Percentiles rank a stretch among this genome's conserved stretches.
Conservation (phyloP, 2,329 filamentous ascomycete species). For the Massarina eburnea region DNA sequence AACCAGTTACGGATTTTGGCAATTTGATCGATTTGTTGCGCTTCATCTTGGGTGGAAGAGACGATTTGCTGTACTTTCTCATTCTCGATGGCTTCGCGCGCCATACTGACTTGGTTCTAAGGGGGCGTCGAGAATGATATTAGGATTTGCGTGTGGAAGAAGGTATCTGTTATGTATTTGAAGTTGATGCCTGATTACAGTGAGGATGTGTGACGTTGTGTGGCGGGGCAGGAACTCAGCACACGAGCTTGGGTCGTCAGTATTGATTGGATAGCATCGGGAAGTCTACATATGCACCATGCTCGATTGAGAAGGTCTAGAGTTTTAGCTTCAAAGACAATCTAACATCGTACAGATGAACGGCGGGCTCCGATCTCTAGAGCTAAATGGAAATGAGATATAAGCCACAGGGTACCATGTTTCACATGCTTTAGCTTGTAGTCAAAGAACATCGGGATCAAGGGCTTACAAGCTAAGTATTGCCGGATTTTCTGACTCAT, state of each 20-base stretch:
- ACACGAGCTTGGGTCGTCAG: not conserved
- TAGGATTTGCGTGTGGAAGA: not conserved
- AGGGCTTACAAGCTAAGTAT: too few species aligned
- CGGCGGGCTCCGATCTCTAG: too few species aligned
- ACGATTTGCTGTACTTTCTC: conserved; percentile 20
- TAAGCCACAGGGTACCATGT: too few species aligned
- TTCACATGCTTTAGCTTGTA: too few species aligned
- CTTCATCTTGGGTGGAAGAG: conserved; percentile 14
- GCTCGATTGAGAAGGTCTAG: not conserved
- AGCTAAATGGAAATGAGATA: too few species aligned
- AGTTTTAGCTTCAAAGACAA: not conserved
- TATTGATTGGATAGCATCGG: not conserved
- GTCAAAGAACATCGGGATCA: too few species aligned
- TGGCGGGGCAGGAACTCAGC: not conserved
- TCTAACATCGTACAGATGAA: too few species aligned
- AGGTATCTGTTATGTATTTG: too few species aligned
- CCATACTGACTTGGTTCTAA: not conserved
- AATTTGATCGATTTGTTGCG: conserved; percentile 32
- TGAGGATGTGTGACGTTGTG: not conserved
- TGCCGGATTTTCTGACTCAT: too few species aligned
- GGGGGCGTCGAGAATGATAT: not conserved
- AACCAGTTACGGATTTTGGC: conserved; percentile 34
- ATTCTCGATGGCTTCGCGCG: not conserved
- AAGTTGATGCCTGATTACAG: not conserved
- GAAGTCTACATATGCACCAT: not conserved